phyloP scores from a whole-genome alignment of 2,329 filamentous ascomycete genomes.

The Alternaria sp. region DNA sequence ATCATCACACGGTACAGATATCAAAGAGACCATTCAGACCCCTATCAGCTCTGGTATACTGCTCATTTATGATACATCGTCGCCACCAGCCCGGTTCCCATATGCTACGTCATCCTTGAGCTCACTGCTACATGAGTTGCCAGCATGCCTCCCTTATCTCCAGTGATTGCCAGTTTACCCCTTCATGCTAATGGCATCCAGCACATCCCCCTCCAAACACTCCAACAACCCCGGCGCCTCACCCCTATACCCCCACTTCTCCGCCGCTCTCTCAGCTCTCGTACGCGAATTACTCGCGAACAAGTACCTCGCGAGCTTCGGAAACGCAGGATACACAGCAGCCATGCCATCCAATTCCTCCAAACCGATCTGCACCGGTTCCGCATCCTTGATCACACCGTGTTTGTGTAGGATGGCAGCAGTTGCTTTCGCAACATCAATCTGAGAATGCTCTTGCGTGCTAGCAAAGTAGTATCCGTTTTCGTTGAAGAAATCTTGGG shows the following conservation, averaged over 20 bases:
- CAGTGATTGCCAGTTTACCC: neutral
- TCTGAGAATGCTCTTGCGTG: slow-evolving; percentile 44
- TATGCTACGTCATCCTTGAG: neutral
- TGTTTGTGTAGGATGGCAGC: slow-evolving; percentile 3
- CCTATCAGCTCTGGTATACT: neutral
- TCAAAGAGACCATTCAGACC: no score
- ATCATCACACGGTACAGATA: neutral
- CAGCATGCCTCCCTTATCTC: neutral
- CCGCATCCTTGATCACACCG: slow-evolving; percentile 26
- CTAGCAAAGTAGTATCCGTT: slow-evolving; percentile 57
- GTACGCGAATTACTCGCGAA: slow-evolving; percentile 62
- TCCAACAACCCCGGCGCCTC: slow-evolving; percentile 58
- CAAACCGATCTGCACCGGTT: slow-evolving; percentile 31
- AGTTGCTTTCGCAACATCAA: no score
- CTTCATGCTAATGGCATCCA: slow-evolving; percentile 14
- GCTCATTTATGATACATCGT: neutral
- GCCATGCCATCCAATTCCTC: slow-evolving; percentile 37
- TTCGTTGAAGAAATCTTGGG: slow-evolving; percentile 64
- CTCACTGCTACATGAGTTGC: neutral
- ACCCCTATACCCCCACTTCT: slow-evolving; percentile 63
- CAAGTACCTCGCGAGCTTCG: slow-evolving; percentile 40
- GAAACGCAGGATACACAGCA: slow-evolving; percentile 19
- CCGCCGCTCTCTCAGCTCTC: slow-evolving; percentile 59
- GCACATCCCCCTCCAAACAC: slow-evolving; percentile 29
- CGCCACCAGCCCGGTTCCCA: neutral